Conservation (phyloP, 2,329 filamentous ascomycete species). For the Cadophora sp. region DNA sequence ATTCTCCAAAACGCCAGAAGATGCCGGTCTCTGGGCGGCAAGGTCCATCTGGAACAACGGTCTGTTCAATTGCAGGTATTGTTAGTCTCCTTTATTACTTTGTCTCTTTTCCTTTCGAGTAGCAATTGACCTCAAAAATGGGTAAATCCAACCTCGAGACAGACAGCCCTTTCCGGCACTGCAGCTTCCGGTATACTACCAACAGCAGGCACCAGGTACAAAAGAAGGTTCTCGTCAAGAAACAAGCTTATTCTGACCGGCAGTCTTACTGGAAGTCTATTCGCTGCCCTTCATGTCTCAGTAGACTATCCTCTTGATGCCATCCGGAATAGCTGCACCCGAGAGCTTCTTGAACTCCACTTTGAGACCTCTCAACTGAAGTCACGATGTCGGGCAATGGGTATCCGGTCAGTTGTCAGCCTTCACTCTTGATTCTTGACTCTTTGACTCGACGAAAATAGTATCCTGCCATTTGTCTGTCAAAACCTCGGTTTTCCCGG, state of each 20-base stretch:
- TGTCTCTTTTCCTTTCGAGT: too few relatives aligned
- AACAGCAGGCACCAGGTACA: neutral
- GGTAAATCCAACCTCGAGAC: too few relatives aligned
- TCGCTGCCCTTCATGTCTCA: neutral
- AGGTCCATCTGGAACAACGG: too few relatives aligned
- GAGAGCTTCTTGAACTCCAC: neutral
- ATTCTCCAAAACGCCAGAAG: too few relatives aligned
- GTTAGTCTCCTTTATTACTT: too few relatives aligned
- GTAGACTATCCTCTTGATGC: neutral
- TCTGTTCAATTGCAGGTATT: too few relatives aligned
- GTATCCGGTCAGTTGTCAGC: neutral
- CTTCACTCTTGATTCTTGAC: neutral
- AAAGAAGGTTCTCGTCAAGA: neutral
- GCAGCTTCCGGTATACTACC: neutral
- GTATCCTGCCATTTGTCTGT: constrained; percentile 9
- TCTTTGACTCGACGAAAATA: constrained; percentile 6
- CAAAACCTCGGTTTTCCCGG: neutral
- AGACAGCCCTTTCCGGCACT: neutral
- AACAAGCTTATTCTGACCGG: constrained; percentile 1
- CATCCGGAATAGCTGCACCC: neutral
- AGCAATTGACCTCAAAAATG: too few relatives aligned
- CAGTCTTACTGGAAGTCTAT: neutral
- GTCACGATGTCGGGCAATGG: neutral
- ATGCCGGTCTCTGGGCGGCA: too few relatives aligned
- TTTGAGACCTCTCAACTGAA: neutral